Evolutionary conservation across 2,329 filamentous ascomycete genomes (phyloP).

Genomic region (Hypoxylon sp.): DNA sequence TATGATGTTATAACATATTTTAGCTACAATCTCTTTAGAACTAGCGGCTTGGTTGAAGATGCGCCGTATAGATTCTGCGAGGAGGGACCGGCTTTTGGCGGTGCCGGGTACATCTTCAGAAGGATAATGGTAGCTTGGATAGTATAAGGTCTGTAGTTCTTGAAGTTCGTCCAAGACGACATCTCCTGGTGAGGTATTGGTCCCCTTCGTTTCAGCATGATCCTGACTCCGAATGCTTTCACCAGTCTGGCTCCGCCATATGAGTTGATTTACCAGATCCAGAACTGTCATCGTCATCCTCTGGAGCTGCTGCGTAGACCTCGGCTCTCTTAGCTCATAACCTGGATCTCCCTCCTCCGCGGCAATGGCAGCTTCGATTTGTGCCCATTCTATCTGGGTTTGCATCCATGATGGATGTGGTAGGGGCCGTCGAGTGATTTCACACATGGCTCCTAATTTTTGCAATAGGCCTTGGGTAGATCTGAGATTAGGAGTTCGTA

Average conservation of each 20-base stretch:
- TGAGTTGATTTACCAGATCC: slow-evolving; percentile 44
- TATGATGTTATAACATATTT: slow-evolving; percentile 77
- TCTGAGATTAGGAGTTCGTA: background rate
- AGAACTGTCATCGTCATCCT: slow-evolving; percentile 41
- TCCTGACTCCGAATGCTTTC: slow-evolving; percentile 29
- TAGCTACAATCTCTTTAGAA: slow-evolving; percentile 56
- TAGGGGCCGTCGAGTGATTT: slow-evolving; percentile 39
- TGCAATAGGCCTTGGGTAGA: slow-evolving; percentile 29
- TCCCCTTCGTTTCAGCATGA: background rate
- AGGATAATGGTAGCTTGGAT: slow-evolving; percentile 49
- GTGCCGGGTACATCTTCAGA: slow-evolving; percentile 28
- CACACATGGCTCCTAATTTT: slow-evolving; percentile 47
- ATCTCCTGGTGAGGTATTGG: slow-evolving; percentile 2
- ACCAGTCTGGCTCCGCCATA: slow-evolving; percentile 13
- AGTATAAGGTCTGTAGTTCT: slow-evolving; percentile 30
- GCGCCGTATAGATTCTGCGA: slow-evolving; percentile 51
- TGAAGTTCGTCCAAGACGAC: slow-evolving; percentile 43
- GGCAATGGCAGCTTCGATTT: slow-evolving; percentile 49
- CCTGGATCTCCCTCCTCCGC: slow-evolving; percentile 46
- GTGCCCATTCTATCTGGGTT: slow-evolving; percentile 49
- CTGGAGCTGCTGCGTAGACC: slow-evolving; percentile 31
- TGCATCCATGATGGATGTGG: slow-evolving; percentile 43
- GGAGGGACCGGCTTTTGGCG: slow-evolving; percentile 37
- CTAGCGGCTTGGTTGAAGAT: slow-evolving; percentile 49
- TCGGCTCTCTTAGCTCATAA: slow-evolving; percentile 46